phyloP scores from a whole-genome alignment of 148 eudicot species.

The Rhododendron ovatum region DNA sequence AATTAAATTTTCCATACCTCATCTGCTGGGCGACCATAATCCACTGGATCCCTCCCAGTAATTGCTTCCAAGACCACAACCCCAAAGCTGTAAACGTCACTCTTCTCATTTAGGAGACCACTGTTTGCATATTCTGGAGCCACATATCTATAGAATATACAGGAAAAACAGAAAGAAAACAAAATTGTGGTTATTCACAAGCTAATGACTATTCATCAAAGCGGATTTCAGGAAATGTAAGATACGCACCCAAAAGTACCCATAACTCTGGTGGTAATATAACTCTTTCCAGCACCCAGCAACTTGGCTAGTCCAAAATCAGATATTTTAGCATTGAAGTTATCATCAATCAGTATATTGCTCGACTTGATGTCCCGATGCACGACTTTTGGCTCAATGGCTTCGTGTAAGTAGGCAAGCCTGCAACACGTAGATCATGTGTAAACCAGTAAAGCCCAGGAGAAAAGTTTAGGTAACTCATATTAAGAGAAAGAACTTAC shows the following conservation, averaged over 20 bases:
- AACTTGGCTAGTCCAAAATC: slow-evolving; percentile 97
- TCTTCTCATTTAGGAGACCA: slow-evolving; percentile 84
- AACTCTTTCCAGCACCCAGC: slow-evolving; percentile 87
- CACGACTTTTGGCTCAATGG: slow-evolving; percentile 95
- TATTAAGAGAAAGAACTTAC: slow-evolving; percentile 45
- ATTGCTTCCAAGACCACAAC: slow-evolving; percentile 83
- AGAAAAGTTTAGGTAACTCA: not conserved
- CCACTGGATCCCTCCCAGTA: slow-evolving; percentile 93
- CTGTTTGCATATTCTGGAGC: slow-evolving; percentile 98
- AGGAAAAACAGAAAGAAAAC: not conserved
- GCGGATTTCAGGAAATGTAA: not conserved
- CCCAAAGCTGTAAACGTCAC: slow-evolving; percentile 88
- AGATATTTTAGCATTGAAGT: slow-evolving; percentile 83
- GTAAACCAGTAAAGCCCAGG: not conserved
- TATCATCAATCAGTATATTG: slow-evolving; percentile 79
- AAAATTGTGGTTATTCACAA: not conserved
- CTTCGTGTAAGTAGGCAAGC: slow-evolving; percentile 91
- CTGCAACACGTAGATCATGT: slow-evolving; percentile 34
- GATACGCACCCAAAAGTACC: slow-evolving; percentile 87
- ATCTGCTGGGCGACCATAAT: slow-evolving; percentile 73
- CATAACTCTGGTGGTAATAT: slow-evolving; percentile 91
- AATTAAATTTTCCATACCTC: slow-evolving; percentile 35
- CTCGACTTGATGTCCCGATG: slow-evolving; percentile 95
- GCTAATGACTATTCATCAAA: not conserved
- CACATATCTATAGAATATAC: slow-evolving; percentile 51